These are phyloP conservation scores for Debaryomyces nepalensis DNA, from an alignment of 1,139 yeast species.

Conservation along the genomic window DNA sequence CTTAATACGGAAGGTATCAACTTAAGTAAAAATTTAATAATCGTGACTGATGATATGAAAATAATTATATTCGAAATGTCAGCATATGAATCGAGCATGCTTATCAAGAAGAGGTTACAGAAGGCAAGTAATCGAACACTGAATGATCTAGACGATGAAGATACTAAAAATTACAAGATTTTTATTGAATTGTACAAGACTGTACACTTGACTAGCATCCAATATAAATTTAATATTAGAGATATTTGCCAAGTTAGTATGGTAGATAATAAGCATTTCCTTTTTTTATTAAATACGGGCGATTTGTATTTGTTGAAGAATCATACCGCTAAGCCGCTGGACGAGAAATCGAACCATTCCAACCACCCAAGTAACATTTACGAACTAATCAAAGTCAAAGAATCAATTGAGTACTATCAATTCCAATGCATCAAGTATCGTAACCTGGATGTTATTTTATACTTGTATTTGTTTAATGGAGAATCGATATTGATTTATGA, in stretches of 20 bases:
- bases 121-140: constrained; percentile 2
- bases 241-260: constrained; percentile 32
- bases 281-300: constrained; percentile 43
- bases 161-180: constrained; percentile 29
- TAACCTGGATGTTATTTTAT: constrained; percentile 20
- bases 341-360: constrained; percentile 16
- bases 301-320: constrained; percentile 45
- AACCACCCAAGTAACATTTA: constrained; percentile 36
- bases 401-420: constrained; percentile 39
- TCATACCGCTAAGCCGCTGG: constrained; percentile 20
- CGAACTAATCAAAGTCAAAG: constrained; percentile 39
- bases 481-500: constrained; percentile 36
- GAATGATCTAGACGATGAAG: constrained; percentile 5
- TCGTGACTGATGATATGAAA: constrained; percentile 37
- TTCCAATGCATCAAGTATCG: constrained; percentile 29
- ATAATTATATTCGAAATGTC: constrained; percentile 38
- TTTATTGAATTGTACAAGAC: constrained; percentile 40
- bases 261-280: constrained; percentile 38
- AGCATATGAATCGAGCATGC: constrained; percentile 10
- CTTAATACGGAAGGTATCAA: neutral
- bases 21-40: constrained; percentile 27
- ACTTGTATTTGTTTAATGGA: constrained; percentile 37
- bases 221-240: constrained; percentile 29
- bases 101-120: constrained; percentile 5
- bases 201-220: constrained; percentile 41